A percentile compares a stretch with the other conserved stretches of the same genome.
Conservation (phyloP, 2,329 filamentous ascomycete species). For the Neonectria sp. region DNA sequence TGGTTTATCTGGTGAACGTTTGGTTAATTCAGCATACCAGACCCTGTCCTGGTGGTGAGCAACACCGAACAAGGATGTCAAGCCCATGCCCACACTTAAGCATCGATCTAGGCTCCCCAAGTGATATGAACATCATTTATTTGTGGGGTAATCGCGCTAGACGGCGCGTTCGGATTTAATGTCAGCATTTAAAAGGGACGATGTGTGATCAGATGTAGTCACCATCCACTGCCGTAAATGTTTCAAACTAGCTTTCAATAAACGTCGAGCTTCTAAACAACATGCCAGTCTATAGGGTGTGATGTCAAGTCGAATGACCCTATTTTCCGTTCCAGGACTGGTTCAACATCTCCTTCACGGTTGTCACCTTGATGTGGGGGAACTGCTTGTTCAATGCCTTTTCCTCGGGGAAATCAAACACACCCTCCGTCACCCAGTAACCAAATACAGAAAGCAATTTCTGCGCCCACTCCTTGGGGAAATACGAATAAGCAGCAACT, state of each 20-base stretch:
- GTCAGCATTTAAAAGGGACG: too few relatives aligned
- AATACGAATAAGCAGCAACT: slow-evolving; percentile 10
- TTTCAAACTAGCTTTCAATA: too few relatives aligned
- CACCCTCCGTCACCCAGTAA: slow-evolving; percentile 2
- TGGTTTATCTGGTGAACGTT: too few relatives aligned
- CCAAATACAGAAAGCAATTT: slow-evolving; percentile 4
- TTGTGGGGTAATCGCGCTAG: too few relatives aligned
- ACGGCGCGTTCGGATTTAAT: too few relatives aligned
- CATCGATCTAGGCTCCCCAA: too few relatives aligned
- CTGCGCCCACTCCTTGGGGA: slow-evolving; percentile 23
- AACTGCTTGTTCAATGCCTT: slow-evolving; percentile 11
- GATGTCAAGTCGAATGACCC: not conserved
- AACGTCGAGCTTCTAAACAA: not conserved
- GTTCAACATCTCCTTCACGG: slow-evolving; percentile 10
- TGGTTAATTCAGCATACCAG: too few relatives aligned
- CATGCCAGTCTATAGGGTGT: not conserved
- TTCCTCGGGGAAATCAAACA: slow-evolving; percentile 8
- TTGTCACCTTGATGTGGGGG: slow-evolving; percentile 15
- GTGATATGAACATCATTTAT: too few relatives aligned
- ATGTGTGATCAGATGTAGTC: not conserved
- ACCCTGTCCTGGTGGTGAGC: too few relatives aligned
- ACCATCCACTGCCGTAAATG: not conserved
- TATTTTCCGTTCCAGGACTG: slow-evolving; percentile 7
- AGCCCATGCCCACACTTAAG: too few relatives aligned
- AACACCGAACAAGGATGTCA: too few relatives aligned